Conservation (phyloP, 306 rosid species). For the Dalbergia cochinchinensis region DNA sequence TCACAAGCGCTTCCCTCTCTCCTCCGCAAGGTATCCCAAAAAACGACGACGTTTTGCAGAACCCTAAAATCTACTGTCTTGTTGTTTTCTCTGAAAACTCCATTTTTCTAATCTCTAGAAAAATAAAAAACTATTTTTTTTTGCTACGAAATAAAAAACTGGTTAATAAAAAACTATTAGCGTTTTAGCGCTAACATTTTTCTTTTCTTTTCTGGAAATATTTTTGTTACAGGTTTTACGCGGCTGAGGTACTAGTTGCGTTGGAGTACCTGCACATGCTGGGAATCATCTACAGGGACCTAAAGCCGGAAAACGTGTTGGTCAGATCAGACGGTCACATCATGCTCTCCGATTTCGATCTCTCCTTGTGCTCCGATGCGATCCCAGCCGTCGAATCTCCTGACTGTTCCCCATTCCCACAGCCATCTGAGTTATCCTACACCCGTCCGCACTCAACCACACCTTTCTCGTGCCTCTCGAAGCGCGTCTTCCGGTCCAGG, state of each 20-base stretch:
- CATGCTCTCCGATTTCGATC: conserved; percentile 98
- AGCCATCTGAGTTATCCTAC: conserved; percentile 16
- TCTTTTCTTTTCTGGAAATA: background rate
- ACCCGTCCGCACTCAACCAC: conserved; percentile 45
- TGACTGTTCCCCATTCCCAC: conserved; percentile 43
- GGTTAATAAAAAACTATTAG: too few relatives aligned
- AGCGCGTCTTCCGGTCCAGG: conserved; percentile 75
- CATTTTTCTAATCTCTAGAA: too few relatives aligned
- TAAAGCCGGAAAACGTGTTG: conserved; percentile 94
- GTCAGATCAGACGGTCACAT: conserved; percentile 99
- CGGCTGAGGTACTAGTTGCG: conserved; percentile 93
- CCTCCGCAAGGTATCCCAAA: conserved; percentile 76
- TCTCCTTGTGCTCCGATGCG: conserved; percentile 80
- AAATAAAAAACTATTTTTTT: too few relatives aligned
- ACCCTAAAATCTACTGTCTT: conserved; percentile 23
- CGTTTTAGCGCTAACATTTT: too few relatives aligned
- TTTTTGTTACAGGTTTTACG: conserved; percentile 77
- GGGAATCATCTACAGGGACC: conserved; percentile 95
- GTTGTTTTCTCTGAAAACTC: background rate
- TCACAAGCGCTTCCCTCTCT: conserved; percentile 75
- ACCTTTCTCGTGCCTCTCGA: conserved; percentile 68
- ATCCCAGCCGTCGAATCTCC: conserved; percentile 90
- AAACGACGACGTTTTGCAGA: background rate
- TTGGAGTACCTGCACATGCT: conserved; percentile 97
- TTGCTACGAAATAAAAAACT: too few relatives aligned